These are phyloP conservation scores for Lenzites betulinus DNA, from an alignment of 768 basidiomycete genomes.

Conservation along the genomic window DNA sequence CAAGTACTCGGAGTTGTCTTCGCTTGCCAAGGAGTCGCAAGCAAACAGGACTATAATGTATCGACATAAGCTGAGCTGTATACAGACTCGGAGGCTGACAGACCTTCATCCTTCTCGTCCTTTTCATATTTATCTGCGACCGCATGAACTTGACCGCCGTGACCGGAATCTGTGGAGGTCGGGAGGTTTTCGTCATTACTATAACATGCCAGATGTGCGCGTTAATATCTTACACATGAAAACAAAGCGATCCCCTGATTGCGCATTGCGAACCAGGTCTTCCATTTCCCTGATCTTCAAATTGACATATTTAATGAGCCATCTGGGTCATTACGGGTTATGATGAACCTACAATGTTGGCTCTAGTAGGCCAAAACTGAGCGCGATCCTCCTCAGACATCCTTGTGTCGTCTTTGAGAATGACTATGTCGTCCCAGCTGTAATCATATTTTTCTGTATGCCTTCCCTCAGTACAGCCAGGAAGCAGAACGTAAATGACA, in stretches of 20 bases:
- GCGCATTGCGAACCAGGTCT: slow-evolving; percentile 44
- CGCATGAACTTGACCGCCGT: slow-evolving; percentile 44
- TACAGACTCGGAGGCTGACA: slow-evolving; percentile 26
- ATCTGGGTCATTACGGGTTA: background rate
- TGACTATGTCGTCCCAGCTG: background rate
- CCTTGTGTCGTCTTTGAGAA: background rate
- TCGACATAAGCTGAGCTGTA: background rate
- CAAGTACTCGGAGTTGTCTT: too few species aligned
- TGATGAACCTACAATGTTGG: slow-evolving; percentile 43
- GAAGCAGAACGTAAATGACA: too few species aligned
- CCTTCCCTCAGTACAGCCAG: background rate
- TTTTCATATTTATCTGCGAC: slow-evolving; percentile 46
- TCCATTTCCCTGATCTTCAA: slow-evolving; percentile 44
- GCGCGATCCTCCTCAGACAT: too few species aligned
- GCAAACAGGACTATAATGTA: too few species aligned
- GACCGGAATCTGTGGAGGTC: slow-evolving; percentile 50
- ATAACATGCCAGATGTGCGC: too few species aligned
- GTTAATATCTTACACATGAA: slow-evolving; percentile 51
- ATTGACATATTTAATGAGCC: background rate
- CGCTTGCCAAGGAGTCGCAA: too few species aligned
- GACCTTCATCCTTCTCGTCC: slow-evolving; percentile 59
- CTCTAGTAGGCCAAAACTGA: background rate
- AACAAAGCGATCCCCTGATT: slow-evolving; percentile 52
- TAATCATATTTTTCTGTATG: background rate
- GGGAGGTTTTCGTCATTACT: background rate